Percentiles rank a stretch among this genome's conserved stretches.
Conservation (phyloP, 2,329 filamentous ascomycete genomes). For the Cytospora mali region DNA sequence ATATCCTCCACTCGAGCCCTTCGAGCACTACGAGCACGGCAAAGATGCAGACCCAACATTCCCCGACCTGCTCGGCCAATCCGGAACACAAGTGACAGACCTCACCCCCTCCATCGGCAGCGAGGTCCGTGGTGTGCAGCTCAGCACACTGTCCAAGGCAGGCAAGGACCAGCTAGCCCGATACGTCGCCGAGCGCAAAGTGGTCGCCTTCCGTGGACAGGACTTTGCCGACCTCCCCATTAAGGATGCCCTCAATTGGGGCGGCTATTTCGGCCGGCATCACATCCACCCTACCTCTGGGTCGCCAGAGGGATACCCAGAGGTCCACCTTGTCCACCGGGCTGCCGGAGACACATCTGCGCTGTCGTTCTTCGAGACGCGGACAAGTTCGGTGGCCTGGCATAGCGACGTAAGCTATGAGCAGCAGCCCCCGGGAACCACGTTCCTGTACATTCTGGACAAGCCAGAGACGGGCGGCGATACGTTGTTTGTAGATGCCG, state of each 20-base stretch:
- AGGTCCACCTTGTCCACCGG: conserved; percentile 74
- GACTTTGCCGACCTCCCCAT: conserved; percentile 67
- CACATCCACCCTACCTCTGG: conserved; percentile 76
- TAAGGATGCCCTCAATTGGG: conserved; percentile 64
- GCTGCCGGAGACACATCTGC: conserved; percentile 65
- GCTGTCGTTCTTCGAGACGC: conserved; percentile 62
- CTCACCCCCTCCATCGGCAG: conserved; percentile 70
- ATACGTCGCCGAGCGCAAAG: conserved; percentile 69
- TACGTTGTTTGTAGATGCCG: conserved; percentile 80
- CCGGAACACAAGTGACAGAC: conserved; percentile 52
- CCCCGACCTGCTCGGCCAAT: conserved; percentile 60
- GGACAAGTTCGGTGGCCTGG: conserved; percentile 84
- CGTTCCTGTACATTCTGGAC: conserved; percentile 87
- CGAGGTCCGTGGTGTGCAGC: conserved; percentile 68
- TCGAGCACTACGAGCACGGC: conserved; percentile 70
- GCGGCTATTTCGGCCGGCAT: conserved; percentile 61
- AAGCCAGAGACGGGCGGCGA: conserved; percentile 79
- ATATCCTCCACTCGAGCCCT: conserved; percentile 64
- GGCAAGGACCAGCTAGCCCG: conserved; percentile 72
- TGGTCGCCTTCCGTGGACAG: conserved; percentile 71
- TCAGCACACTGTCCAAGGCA: conserved; percentile 62
- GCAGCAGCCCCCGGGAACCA: conserved; percentile 84
- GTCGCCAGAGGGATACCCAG: conserved; percentile 67
- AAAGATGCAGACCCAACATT: conserved; percentile 67
- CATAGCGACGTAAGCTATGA: conserved; percentile 90